A percentile compares a stretch with the other conserved stretches of the same genome.
Conservation (phyloP, 2,329 filamentous ascomycete species). For the Fusarium sublunatum region DNA sequence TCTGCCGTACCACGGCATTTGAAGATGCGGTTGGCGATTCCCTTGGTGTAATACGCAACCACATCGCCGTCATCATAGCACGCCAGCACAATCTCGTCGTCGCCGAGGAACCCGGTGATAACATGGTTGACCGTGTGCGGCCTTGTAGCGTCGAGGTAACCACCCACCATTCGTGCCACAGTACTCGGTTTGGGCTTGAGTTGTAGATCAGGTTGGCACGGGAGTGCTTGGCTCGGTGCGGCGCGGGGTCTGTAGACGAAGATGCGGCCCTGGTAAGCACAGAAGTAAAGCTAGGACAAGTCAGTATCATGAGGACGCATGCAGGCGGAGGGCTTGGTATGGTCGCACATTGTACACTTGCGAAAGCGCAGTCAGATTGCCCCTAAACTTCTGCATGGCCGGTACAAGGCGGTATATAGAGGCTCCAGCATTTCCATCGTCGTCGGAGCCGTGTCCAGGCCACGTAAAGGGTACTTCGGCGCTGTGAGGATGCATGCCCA, state of each 20-base stretch:
- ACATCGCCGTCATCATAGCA: constrained; percentile 82
- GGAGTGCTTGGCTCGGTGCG: constrained; percentile 60
- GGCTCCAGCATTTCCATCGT: constrained; percentile 28
- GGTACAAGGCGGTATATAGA: constrained; percentile 50
- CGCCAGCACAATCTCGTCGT: constrained; percentile 74
- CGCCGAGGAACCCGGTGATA: constrained; percentile 74
- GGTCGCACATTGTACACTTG: constrained; percentile 64
- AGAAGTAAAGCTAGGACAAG: constrained; percentile 66
- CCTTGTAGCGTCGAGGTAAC: constrained; percentile 62
- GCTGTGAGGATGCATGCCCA: constrained; percentile 40
- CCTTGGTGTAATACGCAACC: constrained; percentile 73
- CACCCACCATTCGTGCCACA: constrained; percentile 56
- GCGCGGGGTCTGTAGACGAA: constrained; percentile 66
- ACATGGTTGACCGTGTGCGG: constrained; percentile 77
- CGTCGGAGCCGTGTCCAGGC: constrained; percentile 44
- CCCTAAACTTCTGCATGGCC: constrained; percentile 56
- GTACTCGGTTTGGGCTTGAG: constrained; percentile 58
- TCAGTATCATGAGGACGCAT: constrained; percentile 21
- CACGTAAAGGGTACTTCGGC: constrained; percentile 47
- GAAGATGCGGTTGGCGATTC: constrained; percentile 60
- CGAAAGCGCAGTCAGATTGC: constrained; percentile 69
- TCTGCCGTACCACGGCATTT: constrained; percentile 14
- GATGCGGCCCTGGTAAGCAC: constrained; percentile 66
- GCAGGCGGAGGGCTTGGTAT: neutral
- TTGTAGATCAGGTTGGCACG: constrained; percentile 61